phyloP scores from a whole-genome alignment of 257 asterid species.

The Avicennia marina region DNA sequence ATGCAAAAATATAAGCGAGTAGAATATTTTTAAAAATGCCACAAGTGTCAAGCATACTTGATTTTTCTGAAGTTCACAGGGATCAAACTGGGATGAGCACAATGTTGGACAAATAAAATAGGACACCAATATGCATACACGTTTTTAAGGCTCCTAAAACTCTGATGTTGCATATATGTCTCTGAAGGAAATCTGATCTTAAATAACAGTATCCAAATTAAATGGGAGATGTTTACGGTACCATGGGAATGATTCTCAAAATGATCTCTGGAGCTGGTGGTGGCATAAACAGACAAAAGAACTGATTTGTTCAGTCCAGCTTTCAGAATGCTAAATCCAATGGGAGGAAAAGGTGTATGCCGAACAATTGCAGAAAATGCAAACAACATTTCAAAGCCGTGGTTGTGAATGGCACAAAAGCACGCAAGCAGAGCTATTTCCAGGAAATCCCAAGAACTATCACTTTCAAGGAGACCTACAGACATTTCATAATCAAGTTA shows the following conservation, averaged over 20 bases:
- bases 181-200: too few species aligned
- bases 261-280: constrained; percentile 61
- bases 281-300: constrained; percentile 89
- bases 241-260: constrained; percentile 69
- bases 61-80: neutral
- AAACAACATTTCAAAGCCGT: constrained; percentile 86
- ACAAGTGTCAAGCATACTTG: neutral
- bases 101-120: neutral
- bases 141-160: neutral
- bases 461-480: constrained; percentile 81
- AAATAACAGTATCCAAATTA: too few species aligned
- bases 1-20: constrained; percentile 1
- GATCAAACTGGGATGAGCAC: constrained; percentile 6
- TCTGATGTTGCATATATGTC: neutral
- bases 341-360: constrained; percentile 78
- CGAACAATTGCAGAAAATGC: constrained; percentile 88
- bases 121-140: neutral
- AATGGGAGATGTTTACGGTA: constrained; percentile 33
- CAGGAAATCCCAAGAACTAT: constrained; percentile 74
- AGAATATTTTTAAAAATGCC: neutral
- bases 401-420: constrained; percentile 92
- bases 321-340: constrained; percentile 94
- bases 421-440: constrained; percentile 89
- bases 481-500: constrained; percentile 24
- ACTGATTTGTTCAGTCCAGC: constrained; percentile 99